Evolutionary conservation across 805 yeast species (phyloP), one percentile per base, ranked within the genome.

Genomic region (Saccharomycopsis capsularis): DNA sequence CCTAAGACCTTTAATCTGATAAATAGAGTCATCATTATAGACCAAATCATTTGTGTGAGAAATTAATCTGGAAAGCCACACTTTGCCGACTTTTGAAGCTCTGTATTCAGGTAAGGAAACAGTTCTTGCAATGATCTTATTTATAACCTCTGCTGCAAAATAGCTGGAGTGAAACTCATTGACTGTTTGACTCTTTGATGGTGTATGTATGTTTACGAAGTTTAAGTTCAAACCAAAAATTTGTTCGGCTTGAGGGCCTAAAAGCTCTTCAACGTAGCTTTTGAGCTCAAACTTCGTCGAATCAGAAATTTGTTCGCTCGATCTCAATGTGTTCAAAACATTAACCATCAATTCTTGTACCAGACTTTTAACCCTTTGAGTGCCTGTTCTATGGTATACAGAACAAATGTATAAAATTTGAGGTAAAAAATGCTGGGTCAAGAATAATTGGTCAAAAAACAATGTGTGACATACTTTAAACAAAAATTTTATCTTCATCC

Each of bases 401-500:
- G 91, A 74, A 27, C 83, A 74, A 52, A 86, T 69, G 57, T 79
- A 80, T 50, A 85, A 71, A 1, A 85, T 72, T 59, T 88, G 95
- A 13, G 90, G 82, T 53, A 87, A 63, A 60, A 73, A 84, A 64
- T 76, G 68, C 51, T 81, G 80, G 4, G 84, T 78, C 56, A 77
- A 72, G 13, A 73, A 63, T 34, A 76, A 70, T 0, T 86, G 75
- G 60, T 86, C 89, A 66, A 87, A 88, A 53, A 86, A 81, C 32
- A 86, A 60, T 5, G 80, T 76, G 1, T 83, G 74, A 38, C 81
- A 68, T 44, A 84, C 73, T 55, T 77, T 77, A 6, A 83, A 78
- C 57, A 87, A 63, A 7, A 87, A 82, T 13, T 78, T 75, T 5
- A 86, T 73, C 60, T 86, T 95, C 45, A 84, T 73, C 79, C 91